A percentile compares a stretch with the other conserved stretches of the same genome.
Evolutionary conservation across 192 early-diverging fungal species (phyloP).

Genomic region (Gamsiella multidivaricata): DNA sequence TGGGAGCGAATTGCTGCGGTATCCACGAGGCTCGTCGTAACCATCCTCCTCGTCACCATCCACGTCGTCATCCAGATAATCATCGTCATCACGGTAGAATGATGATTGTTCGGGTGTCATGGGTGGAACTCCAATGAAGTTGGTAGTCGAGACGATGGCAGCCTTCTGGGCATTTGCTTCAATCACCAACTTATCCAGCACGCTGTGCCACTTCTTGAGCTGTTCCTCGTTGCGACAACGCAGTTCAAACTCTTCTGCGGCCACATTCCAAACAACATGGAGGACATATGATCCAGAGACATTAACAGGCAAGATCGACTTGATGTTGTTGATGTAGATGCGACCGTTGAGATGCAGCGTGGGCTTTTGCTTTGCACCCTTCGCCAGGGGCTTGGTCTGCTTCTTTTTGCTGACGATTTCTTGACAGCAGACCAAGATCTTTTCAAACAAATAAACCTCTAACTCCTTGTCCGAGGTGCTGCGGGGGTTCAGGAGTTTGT

Average conservation of each 20-base stretch:
- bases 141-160: slow-evolving; percentile 48
- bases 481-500: slow-evolving; percentile 86
- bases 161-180: slow-evolving; percentile 58
- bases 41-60: slow-evolving; percentile 53
- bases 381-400: slow-evolving; percentile 49
- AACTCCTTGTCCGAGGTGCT: slow-evolving; percentile 84
- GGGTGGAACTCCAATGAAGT: slow-evolving; percentile 40
- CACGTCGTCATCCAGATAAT: slow-evolving; percentile 59
- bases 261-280: slow-evolving; percentile 87
- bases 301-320: slow-evolving; percentile 44
- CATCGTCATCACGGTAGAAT: slow-evolving; percentile 58
- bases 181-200: slow-evolving; percentile 77
- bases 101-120: slow-evolving; percentile 48
- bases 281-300: slow-evolving; percentile 62
- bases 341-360: slow-evolving; percentile 84
- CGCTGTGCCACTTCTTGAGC: slow-evolving; percentile 86
- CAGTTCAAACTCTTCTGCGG: slow-evolving; percentile 84
- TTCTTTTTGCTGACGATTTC: slow-evolving; percentile 69
- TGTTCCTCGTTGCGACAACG: slow-evolving; percentile 93
- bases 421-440: slow-evolving; percentile 93
- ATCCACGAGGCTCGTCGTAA: slow-evolving; percentile 36
- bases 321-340: slow-evolving; percentile 87
- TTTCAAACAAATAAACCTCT: slow-evolving; percentile 93
- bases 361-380: slow-evolving; percentile 69
- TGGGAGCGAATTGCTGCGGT: slow-evolving; percentile 56